Evolutionary conservation across 345 rosid genomes (phyloP), one percentile per base, ranked within the genome.

Genomic region (Draba incana): DNA sequence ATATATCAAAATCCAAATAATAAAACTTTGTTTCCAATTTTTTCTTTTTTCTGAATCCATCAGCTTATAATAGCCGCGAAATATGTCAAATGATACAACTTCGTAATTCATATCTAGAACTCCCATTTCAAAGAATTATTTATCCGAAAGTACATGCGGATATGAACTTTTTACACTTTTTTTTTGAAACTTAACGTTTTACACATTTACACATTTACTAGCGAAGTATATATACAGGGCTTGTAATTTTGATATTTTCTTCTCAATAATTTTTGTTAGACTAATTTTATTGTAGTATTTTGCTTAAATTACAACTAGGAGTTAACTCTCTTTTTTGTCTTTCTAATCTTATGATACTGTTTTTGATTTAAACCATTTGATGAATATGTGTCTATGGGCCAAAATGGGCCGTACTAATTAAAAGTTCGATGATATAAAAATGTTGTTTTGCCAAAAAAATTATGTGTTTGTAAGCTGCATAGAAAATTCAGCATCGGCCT

Each of bases 401-500:
- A 42, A 8, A 43, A 27, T 59, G 20, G 38, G 52, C 51, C 23
- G 2, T 10, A 23, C 3, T 38, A 16, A 23, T 24, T 11, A 23
- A 12, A 43, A 24, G 24, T 12, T 35, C 20, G 12, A 14, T 39
- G 35, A 39, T 16, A 23, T 11, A 27, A 52, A 50, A 11, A 58
- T 25, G 63, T 31, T 31, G 25, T 31, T 54, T 62, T 35, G 31
- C 31, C 31, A 31, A 1, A 31, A 31, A 31, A 31, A 20, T 5
- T 5, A 31, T 31, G 8, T 2, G 35, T 0, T 31, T 31, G 35
- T 6, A 31, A 6, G 35, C 35, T 31, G 46, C 48, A 64, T 11
- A 11, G 69, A 54, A 71, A 62, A 62, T 24, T 62, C 48, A 62
- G 55, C 62, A 24, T 2, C 10, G 20, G 51, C 33, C 9, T 16